Evolutionary conservation across 306 rosid genomes (phyloP).

Genomic region (Benincasa hispida): DNA sequence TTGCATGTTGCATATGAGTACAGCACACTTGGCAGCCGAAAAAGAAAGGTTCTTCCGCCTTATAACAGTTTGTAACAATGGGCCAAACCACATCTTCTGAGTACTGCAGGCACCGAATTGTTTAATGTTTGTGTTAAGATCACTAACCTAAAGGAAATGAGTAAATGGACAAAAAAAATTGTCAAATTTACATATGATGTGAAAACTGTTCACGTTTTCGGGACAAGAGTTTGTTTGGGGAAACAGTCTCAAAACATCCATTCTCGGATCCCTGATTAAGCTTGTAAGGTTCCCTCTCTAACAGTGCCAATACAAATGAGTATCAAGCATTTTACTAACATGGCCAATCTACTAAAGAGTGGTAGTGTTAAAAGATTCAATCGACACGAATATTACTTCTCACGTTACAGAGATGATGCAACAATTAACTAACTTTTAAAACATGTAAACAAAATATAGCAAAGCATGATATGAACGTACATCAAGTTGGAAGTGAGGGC

Average conservation of each 20-base stretch:
- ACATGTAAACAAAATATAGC: background rate
- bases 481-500: conserved; percentile 86
- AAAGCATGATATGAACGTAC: conserved; percentile 19
- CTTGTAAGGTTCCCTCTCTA: background rate
- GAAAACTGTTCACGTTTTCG: background rate
- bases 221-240: background rate
- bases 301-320: background rate
- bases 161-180: background rate
- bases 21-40: background rate
- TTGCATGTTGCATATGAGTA: background rate
- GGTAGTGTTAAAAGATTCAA: background rate
- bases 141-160: background rate
- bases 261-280: background rate
- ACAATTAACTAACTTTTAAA: conserved; percentile 1
- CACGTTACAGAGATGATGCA: background rate
- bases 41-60: background rate
- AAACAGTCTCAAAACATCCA: background rate
- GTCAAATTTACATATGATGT: background rate
- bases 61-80: background rate
- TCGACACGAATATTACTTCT: background rate
- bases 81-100: background rate
- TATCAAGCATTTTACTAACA: background rate
- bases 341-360: too few species aligned
- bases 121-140: background rate
- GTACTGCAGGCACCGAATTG: background rate